These are phyloP conservation scores for Amaranthus cruentus DNA, from an alignment of 148 eudicot genomes.

Conservation along the genomic window DNA sequence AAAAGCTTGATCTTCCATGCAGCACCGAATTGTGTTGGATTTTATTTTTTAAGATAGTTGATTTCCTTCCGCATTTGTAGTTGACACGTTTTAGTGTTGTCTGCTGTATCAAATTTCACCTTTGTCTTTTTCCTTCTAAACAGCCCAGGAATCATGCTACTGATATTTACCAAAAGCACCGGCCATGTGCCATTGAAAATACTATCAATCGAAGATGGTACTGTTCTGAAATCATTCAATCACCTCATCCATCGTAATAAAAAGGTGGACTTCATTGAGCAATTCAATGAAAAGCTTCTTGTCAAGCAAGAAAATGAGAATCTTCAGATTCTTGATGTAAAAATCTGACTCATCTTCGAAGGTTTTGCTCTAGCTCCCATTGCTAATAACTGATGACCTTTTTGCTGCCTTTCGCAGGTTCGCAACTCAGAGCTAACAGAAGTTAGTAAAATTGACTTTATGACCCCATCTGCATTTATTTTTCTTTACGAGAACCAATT, in stretches of 20 bases:
- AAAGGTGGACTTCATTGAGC: conserved; percentile 98
- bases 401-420: conserved; percentile 48
- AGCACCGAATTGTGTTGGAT: not conserved
- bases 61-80: conserved; percentile 8
- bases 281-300: conserved; percentile 95
- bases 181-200: conserved; percentile 89
- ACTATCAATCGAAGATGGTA: conserved; percentile 94
- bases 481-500: conserved; percentile 92
- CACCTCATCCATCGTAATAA: conserved; percentile 88
- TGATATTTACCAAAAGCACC: conserved; percentile 68
- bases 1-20: not conserved
- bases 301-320: conserved; percentile 98
- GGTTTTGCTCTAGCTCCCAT: not conserved
- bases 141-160: conserved; percentile 97
- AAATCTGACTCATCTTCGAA: conserved; percentile 15
- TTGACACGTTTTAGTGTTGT: not conserved
- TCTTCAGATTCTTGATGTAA: conserved; percentile 94
- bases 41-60: conserved; percentile 1
- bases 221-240: conserved; percentile 87
- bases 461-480: conserved; percentile 98
- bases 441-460: conserved; percentile 86
- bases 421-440: conserved; percentile 73
- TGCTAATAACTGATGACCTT: conserved; percentile 7
- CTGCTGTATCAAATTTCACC: not conserved
- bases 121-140: conserved; percentile 16